phyloP scores from a whole-genome alignment of 1,284 basidiomycete genomes.

The Boletus semigastroideus region DNA sequence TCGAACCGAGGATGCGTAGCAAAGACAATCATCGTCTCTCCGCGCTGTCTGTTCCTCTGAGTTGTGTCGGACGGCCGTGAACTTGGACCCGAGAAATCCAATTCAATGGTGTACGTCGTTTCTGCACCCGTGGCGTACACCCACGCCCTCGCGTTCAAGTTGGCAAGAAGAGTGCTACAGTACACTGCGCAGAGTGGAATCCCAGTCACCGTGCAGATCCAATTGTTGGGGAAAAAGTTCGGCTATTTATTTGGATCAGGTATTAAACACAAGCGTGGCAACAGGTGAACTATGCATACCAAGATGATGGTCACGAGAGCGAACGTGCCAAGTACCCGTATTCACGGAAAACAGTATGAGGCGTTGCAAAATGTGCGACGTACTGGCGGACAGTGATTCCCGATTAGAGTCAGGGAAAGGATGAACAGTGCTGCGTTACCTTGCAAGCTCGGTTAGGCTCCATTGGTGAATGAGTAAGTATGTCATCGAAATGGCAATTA shows the following conservation, averaged over 20 bases:
- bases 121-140: slow-evolving; percentile 1
- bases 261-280: background rate
- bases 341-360: slow-evolving; percentile 11
- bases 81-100: background rate
- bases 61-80: background rate
- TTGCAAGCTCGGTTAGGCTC: background rate
- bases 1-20: background rate
- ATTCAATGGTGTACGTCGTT: background rate
- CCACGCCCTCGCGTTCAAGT: slow-evolving; percentile 8
- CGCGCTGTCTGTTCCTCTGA: background rate
- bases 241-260: slow-evolving; percentile 1
- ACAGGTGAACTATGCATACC: background rate
- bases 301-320: slow-evolving; percentile 11
- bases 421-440: background rate
- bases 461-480: slow-evolving; percentile 8
- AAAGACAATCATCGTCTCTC: background rate
- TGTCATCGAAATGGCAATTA: slow-evolving; percentile 7
- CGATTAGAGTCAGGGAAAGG: background rate
- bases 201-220: background rate
- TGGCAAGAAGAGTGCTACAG: slow-evolving; percentile 11
- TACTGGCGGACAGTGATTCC: background rate
- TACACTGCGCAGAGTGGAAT: slow-evolving; percentile 14
- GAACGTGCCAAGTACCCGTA: slow-evolving; percentile 10
- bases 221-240: background rate
- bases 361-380: slow-evolving; percentile 6